phyloP scores from a whole-genome alignment of 352 stramenopile genomes.

The Pseudoperonospora humuli region DNA sequence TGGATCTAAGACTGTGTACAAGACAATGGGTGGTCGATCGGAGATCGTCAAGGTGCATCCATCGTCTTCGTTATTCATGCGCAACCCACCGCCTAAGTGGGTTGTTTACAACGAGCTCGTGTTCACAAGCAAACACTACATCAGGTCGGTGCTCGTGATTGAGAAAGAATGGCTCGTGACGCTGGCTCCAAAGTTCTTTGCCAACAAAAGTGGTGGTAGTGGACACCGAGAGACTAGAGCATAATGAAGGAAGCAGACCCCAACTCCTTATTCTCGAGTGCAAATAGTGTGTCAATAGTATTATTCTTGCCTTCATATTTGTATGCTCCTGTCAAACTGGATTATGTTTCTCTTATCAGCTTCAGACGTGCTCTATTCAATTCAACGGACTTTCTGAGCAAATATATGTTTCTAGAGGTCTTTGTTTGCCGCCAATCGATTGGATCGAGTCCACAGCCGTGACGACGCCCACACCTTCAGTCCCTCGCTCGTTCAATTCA shows the following conservation, averaged over 20 bases:
- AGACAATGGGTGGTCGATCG: conserved; percentile 76
- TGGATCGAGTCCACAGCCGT: conserved; percentile 31
- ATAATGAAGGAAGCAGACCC: too few species aligned
- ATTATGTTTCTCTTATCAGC: conserved; percentile 5
- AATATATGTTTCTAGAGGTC: conserved; percentile 24
- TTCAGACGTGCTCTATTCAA: conserved; percentile 2
- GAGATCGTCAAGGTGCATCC: conserved; percentile 86
- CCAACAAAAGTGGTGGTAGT: conserved; percentile 31
- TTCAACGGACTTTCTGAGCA: conserved; percentile 2
- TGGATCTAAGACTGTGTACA: conserved; percentile 76
- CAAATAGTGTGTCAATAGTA: too few species aligned
- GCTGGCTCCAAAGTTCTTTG: conserved; percentile 78
- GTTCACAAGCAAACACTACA: conserved; percentile 89
- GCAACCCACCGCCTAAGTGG: conserved; percentile 79
- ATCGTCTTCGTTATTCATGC: conserved; percentile 84
- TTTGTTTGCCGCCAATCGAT: conserved; percentile 66
- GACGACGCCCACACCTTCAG: conserved; percentile 59
- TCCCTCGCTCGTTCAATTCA: conserved; percentile 85
- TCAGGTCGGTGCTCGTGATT: conserved; percentile 80
- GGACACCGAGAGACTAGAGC: too few species aligned
- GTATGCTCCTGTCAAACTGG: conserved; percentile 12
- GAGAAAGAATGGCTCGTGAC: conserved; percentile 87
- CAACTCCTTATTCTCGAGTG: too few species aligned
- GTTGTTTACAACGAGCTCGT: conserved; percentile 88
- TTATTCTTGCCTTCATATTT: conserved; percentile 5